phyloP scores from a whole-genome alignment of 352 stramenopile genomes.

The Globisporangium spinosum region DNA sequence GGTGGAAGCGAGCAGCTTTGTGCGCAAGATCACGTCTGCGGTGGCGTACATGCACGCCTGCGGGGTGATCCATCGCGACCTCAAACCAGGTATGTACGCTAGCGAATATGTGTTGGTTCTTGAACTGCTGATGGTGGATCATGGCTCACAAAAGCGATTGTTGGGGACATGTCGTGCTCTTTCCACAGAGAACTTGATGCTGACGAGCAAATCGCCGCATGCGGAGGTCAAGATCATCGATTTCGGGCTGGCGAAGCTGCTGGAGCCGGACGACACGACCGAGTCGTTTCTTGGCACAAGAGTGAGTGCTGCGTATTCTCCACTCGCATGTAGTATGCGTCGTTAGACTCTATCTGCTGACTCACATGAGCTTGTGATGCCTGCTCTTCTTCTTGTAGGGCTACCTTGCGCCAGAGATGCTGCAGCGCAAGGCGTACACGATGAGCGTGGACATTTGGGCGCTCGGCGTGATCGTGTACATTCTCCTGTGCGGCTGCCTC shows the following conservation, averaged over 20 bases:
- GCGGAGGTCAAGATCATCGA: conserved; percentile 98
- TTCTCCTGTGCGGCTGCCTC: conserved; percentile 96
- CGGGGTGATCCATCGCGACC: conserved; percentile 85
- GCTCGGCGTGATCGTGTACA: conserved; percentile 97
- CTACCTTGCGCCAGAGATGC: conserved; percentile 98
- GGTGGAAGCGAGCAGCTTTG: conserved; percentile 79
- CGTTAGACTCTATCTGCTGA: neutral
- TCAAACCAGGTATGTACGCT: conserved; percentile 71
- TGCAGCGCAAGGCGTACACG: conserved; percentile 96
- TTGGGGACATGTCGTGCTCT: conserved; percentile 4
- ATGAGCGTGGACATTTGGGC: conserved; percentile 97
- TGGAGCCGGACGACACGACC: conserved; percentile 80
- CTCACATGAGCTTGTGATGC: neutral
- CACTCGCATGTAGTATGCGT: neutral
- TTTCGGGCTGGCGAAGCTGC: conserved; percentile 96
- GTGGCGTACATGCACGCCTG: conserved; percentile 88
- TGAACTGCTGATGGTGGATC: neutral
- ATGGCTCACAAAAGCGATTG: neutral
- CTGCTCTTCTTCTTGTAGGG: conserved; percentile 45
- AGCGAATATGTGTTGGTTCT: neutral
- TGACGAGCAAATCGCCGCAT: conserved; percentile 75
- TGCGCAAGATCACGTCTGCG: conserved; percentile 88
- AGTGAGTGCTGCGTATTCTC: conserved; percentile 19
- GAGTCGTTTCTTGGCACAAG: conserved; percentile 80
- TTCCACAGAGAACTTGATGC: conserved; percentile 72